These are phyloP conservation scores for Fusarium mangiferae DNA, from an alignment of 2,329 filamentous ascomycete species.

Conservation along the genomic window DNA sequence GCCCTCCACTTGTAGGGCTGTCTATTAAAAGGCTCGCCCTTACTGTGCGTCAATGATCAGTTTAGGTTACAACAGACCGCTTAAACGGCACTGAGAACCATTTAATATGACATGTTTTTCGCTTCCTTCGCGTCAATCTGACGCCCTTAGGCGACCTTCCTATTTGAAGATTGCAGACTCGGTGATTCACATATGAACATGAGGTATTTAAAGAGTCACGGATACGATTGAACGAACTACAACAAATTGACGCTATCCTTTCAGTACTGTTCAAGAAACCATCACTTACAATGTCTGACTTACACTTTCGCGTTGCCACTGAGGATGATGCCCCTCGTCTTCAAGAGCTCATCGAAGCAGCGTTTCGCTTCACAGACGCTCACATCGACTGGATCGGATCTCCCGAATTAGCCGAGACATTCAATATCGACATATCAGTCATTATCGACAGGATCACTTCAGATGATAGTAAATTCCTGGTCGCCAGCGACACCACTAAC, in stretches of 20 bases:
- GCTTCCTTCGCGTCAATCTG: conserved; percentile 2
- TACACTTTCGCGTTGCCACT: conserved; percentile 51
- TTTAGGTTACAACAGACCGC: neutral
- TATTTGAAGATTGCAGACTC: neutral
- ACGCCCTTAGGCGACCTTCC: conserved; percentile 22
- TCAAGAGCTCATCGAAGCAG: conserved; percentile 51
- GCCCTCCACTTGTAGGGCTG: neutral
- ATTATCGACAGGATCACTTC: conserved; percentile 61
- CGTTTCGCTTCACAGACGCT: conserved; percentile 54
- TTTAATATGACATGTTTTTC: neutral
- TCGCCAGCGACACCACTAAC: conserved; percentile 35
- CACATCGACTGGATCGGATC: conserved; percentile 48
- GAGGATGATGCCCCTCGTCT: conserved; percentile 49
- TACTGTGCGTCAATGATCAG: neutral
- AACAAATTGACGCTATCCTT: too few relatives aligned
- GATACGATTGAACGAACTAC: neutral
- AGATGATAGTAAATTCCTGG: conserved; percentile 45
- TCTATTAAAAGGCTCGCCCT: neutral
- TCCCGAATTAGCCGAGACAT: conserved; percentile 71
- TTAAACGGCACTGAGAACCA: neutral
- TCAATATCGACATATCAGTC: conserved; percentile 75
- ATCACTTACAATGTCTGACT: neutral
- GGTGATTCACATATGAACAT: neutral
- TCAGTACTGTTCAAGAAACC: conserved; percentile 12
- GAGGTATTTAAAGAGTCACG: conserved; percentile 19